Conservation (phyloP, 176 grass and related monocot genomes). For the Oryza meyeriana region DNA sequence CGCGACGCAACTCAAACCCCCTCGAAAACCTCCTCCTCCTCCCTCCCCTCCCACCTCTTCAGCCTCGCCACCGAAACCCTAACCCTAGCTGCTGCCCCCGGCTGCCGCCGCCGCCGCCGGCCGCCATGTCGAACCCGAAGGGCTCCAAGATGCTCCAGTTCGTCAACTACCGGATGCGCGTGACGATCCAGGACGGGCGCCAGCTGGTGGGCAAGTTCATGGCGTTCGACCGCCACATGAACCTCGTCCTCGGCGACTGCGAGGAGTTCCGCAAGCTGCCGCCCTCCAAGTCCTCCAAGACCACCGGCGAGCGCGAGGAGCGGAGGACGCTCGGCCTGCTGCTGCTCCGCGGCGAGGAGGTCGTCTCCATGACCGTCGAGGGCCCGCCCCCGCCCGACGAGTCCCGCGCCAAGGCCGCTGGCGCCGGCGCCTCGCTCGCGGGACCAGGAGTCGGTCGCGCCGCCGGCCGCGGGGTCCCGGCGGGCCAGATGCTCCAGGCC, state of each 20-base stretch:
- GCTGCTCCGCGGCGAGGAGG: constrained; percentile 92
- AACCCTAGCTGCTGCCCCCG: constrained; percentile 33
- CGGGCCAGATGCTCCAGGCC: constrained; percentile 79
- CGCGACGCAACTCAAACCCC: constrained; percentile 32
- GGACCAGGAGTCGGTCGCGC: constrained; percentile 76
- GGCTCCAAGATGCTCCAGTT: constrained; percentile 99
- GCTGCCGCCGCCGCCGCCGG: background rate
- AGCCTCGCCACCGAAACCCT: constrained; percentile 33
- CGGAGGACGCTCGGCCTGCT: constrained; percentile 93
- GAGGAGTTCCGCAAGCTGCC: constrained; percentile 98
- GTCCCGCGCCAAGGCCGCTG: constrained; percentile 73
- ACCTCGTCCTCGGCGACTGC: constrained; percentile 96
- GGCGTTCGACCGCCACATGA: constrained; percentile 99
- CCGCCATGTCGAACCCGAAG: constrained; percentile 91
- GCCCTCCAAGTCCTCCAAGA: constrained; percentile 77
- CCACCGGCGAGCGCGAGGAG: constrained; percentile 74
- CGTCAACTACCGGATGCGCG: constrained; percentile 98
- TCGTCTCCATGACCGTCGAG: constrained; percentile 96
- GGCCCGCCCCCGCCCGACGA: constrained; percentile 93
- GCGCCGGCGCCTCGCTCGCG: constrained; percentile 44
- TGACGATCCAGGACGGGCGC: constrained; percentile 95
- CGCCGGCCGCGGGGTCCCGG: constrained; percentile 64
- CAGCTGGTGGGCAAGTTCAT: constrained; percentile 99
- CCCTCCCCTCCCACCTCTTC: background rate
- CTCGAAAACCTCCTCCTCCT: constrained; percentile 22